Base-by-base conservation (phyloP, 2,329 filamentous ascomycete genomes). In the Botrytis tulipae region DNA sequence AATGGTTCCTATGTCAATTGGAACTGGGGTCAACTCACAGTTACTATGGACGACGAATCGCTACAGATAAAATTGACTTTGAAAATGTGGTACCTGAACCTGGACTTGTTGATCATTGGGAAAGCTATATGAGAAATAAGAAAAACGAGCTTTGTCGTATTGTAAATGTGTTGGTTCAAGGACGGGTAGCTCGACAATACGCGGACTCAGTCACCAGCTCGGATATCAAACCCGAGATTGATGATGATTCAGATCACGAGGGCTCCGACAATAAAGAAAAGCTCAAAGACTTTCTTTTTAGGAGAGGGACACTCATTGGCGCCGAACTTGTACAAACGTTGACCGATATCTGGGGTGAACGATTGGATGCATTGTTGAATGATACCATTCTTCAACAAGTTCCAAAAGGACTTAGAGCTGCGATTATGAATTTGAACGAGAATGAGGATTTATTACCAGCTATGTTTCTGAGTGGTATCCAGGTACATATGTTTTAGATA, bases 1-100 rank as follows among this genome's bases (percentile, higher is more conserved):
- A 80, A 54, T 82, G 80, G 80, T 81, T 82, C 75, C 78, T 81
- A 40, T 82, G 80, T 73, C 75, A 81, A 62, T 74, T 82, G 8
- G 80, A 81, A 70, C 76, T 81, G 12, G 80, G 81, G 6, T 76
- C 77, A 1, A 77, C 76, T 4, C 76, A 77, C 29, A 74, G 78
- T 54, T 81, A 79, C 73, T 81, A 82, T 68, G 80, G 79, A 75
- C 72, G 65, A 57, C 54, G 76, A 46, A 78, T 78, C 62, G 66
- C 75, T 37, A 75, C 75, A 8, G 73, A 71, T 44, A 46, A 74
- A 20, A 76, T 78, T 62, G 74, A 77, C 71, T 77, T 77, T 73
- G 57, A 73, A 44, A 69, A 70, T 2, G 61, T 72, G 3, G 37
- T 72, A 37, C 72, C 74, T 32, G 76, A 78, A 51, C 37, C 60